Percentiles rank a stretch among this genome's conserved stretches.
These are phyloP conservation scores for Rutstroemia sp. DNA, from an alignment of 2,329 filamentous ascomycete genomes.

Conservation along the genomic window DNA sequence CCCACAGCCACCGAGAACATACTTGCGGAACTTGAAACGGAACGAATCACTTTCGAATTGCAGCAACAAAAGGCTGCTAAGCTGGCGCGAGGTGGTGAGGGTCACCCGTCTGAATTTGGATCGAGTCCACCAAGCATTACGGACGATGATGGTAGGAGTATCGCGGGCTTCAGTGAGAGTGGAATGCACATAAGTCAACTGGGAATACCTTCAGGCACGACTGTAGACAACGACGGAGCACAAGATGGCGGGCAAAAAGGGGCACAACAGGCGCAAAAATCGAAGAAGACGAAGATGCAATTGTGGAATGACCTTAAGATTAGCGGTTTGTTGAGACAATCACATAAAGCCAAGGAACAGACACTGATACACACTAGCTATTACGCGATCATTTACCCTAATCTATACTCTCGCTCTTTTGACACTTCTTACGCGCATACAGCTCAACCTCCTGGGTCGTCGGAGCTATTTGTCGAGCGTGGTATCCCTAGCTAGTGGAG, in stretches of 20 bases:
- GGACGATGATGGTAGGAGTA: constrained; percentile 77
- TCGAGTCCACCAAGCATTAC: constrained; percentile 52
- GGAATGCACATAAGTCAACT: constrained; percentile 79
- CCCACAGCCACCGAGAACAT: constrained; percentile 89
- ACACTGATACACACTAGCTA: constrained; percentile 46
- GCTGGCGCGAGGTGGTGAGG: constrained; percentile 49
- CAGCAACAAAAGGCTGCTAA: constrained; percentile 85
- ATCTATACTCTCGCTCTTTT: constrained; percentile 87
- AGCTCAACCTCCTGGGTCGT: constrained; percentile 92
- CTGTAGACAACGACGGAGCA: constrained; percentile 32
- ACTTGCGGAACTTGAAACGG: constrained; percentile 79
- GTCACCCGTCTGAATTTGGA: constrained; percentile 36
- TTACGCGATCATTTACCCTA: constrained; percentile 84
- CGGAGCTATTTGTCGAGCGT: constrained; percentile 95
- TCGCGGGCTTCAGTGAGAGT: constrained; percentile 70
- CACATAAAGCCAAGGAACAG: background rate
- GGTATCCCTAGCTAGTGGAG: constrained; percentile 76
- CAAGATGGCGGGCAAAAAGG: constrained; percentile 37
- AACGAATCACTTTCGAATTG: constrained; percentile 86
- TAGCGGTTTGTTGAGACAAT: constrained; percentile 57
- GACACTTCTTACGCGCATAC: constrained; percentile 85
- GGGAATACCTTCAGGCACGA: constrained; percentile 45
- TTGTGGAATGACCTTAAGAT: constrained; percentile 98
- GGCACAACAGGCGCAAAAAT: constrained; percentile 41
- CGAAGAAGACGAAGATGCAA: constrained; percentile 76